Percentiles rank a stretch among this genome's conserved stretches.
Evolutionary conservation across 169 alveolate species (phyloP).

Genomic region (Plasmodium berghei): DNA sequence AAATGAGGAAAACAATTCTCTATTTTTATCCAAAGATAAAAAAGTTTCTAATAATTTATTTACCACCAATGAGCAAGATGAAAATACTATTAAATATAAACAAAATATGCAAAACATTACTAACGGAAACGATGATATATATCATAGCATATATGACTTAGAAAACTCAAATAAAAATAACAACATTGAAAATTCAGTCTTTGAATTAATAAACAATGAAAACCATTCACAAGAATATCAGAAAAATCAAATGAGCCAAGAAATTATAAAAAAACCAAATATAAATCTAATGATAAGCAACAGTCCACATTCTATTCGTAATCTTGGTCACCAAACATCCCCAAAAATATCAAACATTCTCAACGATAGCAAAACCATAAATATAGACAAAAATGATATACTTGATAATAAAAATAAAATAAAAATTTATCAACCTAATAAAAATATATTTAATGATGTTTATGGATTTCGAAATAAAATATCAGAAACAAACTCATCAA

Average conservation of each 20-base stretch:
- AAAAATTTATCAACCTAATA: slow-evolving; percentile 38
- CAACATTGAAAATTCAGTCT: not conserved
- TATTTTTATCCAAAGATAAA: not conserved
- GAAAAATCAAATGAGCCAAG: not conserved
- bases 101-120: not conserved
- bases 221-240: not conserved
- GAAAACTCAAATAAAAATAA: slow-evolving; percentile 20
- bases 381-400: not conserved
- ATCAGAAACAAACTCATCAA: slow-evolving; percentile 38
- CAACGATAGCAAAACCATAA: not conserved
- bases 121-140: slow-evolving; percentile 7
- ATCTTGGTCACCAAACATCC: too few relatives aligned
- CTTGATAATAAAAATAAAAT: slow-evolving; percentile 6
- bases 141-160: slow-evolving; percentile 2
- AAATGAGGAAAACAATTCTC: not conserved
- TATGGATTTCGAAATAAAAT: slow-evolving; percentile 49
- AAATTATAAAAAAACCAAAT: slow-evolving; percentile 33
- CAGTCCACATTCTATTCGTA: not conserved
- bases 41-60: slow-evolving; percentile 2
- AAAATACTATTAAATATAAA: not conserved
- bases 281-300: slow-evolving; percentile 21
- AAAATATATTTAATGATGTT: slow-evolving; percentile 36
- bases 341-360: too few relatives aligned
- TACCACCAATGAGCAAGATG: not conserved
- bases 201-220: not conserved